Base-by-base conservation (phyloP, 345 rosid genomes). In the Viola odorata region DNA sequence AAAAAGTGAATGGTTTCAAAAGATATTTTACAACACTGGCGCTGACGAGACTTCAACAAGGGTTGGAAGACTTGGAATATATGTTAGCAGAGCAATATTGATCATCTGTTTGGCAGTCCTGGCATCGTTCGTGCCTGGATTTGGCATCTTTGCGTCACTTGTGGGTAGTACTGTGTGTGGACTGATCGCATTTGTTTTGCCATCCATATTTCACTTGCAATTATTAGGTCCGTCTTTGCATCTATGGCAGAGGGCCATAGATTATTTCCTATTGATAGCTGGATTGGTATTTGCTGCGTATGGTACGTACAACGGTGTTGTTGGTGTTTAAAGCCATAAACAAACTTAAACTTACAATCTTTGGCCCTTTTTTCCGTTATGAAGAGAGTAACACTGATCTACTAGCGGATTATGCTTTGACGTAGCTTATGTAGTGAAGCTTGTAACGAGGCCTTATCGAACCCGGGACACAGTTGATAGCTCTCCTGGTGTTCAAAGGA, bases 141-240 rank as follows among this genome's bases (percentile, higher is more conserved):
- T 94, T 38, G 95, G 88, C 11, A 63, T 69, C 10, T 86, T 94
- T 41, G 82, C 76, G 8, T 94, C 97, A 0, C 76, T 88, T 0
- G 89, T 92, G 50, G 98, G 95, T 41, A 87, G 97, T 64, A 84
- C 90, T 0, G 69, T 87, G 11, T 89, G 98, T 38, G 95, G 94
- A 12, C 72, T 85, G 8, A 70, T 89, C 69, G 84, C 98, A 0
- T 91, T 91, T 70, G 96, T 87, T 60, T 76, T 94, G 62, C 97
- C 97, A 1, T 84, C 92, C 51, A 67, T 73, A 4, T 94, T 78
- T 76, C 97, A 94, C 80, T 80, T 94, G 47, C 78, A n/a, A 13
- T 55, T 90, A 68, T 56, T 88, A 5, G 95, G 95, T 47, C 67
- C 91, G 38, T 79, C 88, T 11, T 61, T 90, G 77, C 68, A 57